These are phyloP conservation scores for Collybiopsis luxurians DNA, from an alignment of 768 basidiomycete species.

Conservation along the genomic window DNA sequence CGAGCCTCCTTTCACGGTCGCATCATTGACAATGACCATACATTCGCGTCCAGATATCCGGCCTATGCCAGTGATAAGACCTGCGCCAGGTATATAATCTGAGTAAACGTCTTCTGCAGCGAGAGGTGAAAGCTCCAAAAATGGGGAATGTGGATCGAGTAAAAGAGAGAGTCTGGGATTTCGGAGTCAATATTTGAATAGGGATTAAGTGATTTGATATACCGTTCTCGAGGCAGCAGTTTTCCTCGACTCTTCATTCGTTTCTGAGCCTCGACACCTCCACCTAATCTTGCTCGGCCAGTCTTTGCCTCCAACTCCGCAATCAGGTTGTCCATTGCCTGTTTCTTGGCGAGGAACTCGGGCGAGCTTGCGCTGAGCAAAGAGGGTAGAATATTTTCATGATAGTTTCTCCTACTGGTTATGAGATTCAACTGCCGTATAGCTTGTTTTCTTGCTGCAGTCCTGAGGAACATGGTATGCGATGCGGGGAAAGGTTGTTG, in stretches of 20 bases:
- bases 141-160: constrained; percentile 84
- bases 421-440: neutral
- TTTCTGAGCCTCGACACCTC: constrained; percentile 70
- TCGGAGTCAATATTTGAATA: neutral
- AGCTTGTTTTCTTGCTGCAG: neutral
- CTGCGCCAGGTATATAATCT: constrained; percentile 80
- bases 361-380: constrained; percentile 64
- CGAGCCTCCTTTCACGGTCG: constrained; percentile 90
- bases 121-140: constrained; percentile 82
- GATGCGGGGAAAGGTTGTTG: neutral
- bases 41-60: constrained; percentile 80
- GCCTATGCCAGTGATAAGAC: constrained; percentile 85
- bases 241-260: constrained; percentile 79
- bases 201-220: constrained; percentile 3
- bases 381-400: constrained; percentile 74
- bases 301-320: constrained; percentile 60
- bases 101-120: constrained; percentile 89
- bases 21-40: constrained; percentile 91
- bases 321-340: constrained; percentile 70
- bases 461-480: neutral
- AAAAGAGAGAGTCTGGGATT: constrained; percentile 62
- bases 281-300: constrained; percentile 62
- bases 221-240: constrained; percentile 83
- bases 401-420: constrained; percentile 35
- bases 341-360: constrained; percentile 66